Percentiles rank a stretch among this genome's conserved stretches.
These are phyloP conservation scores for Xerocomus minutiporus DNA, from an alignment of 1,284 basidiomycete genomes.

Conservation along the genomic window DNA sequence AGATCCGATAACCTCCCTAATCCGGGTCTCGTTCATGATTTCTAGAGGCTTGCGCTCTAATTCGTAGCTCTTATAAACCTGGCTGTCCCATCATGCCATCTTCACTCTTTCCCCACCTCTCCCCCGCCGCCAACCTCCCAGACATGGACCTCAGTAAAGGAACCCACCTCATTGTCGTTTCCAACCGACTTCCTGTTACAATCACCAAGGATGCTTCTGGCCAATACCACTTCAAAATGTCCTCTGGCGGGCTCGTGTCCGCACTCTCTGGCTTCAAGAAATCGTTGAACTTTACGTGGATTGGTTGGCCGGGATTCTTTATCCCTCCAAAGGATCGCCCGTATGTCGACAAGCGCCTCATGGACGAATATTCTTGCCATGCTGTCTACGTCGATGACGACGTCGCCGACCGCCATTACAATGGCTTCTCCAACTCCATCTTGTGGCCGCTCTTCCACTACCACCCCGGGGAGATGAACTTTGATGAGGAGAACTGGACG, in stretches of 20 bases:
- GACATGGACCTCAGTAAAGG: slow-evolving; percentile 39
- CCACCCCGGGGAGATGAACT: slow-evolving; percentile 98
- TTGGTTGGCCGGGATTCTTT: slow-evolving; percentile 88
- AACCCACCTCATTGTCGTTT: slow-evolving; percentile 89
- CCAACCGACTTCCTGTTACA: slow-evolving; percentile 91
- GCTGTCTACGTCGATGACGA: slow-evolving; percentile 98
- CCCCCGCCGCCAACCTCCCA: slow-evolving; percentile 33
- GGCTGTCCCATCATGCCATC: slow-evolving; percentile 18
- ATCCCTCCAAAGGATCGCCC: slow-evolving; percentile 86
- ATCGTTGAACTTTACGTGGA: slow-evolving; percentile 94
- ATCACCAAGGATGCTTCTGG: slow-evolving; percentile 84
- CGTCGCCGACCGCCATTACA: slow-evolving; percentile 96
- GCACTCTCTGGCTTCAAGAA: slow-evolving; percentile 95
- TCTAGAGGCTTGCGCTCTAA: slow-evolving; percentile 13
- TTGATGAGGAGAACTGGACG: slow-evolving; percentile 97
- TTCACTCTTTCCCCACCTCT: slow-evolving; percentile 27
- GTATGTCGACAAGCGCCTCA: slow-evolving; percentile 81
- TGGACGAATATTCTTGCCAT: slow-evolving; percentile 94
- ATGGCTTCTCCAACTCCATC: slow-evolving; percentile 98
- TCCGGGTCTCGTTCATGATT: slow-evolving; percentile 28
- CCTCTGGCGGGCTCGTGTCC: slow-evolving; percentile 90
- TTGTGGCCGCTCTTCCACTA: slow-evolving; percentile 99
- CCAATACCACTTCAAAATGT: slow-evolving; percentile 96
- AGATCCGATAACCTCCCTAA: slow-evolving; percentile 35
- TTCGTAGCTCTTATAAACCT: slow-evolving; percentile 28